Evolutionary conservation across 169 alveolate genomes (phyloP).

Genomic region (Babesia divergens): DNA sequence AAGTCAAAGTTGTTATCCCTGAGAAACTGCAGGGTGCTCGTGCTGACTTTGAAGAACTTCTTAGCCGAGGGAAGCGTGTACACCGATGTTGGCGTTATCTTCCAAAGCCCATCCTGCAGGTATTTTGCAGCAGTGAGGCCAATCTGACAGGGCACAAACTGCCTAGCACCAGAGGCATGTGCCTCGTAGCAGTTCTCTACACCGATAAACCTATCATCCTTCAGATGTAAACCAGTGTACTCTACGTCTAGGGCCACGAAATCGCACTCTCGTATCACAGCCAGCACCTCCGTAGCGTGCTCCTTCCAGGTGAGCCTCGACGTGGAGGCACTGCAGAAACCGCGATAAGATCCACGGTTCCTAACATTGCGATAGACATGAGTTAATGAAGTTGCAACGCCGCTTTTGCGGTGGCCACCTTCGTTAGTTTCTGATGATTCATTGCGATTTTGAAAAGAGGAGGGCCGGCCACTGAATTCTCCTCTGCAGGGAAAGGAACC

Average conservation of each 20-base stretch:
- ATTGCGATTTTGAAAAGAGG: too few species aligned
- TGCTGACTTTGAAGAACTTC: slow-evolving; percentile 73
- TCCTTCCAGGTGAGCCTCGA: slow-evolving; percentile 45
- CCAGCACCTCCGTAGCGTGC: slow-evolving; percentile 42
- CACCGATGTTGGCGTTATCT: slow-evolving; percentile 79
- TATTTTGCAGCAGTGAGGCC: slow-evolving; percentile 82
- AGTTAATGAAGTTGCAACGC: background rate
- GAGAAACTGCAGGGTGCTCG: slow-evolving; percentile 75
- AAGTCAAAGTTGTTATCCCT: slow-evolving; percentile 83
- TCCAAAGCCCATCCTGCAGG: slow-evolving; percentile 65
- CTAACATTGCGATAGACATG: background rate
- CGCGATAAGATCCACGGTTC: background rate
- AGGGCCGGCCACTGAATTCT: too few species aligned
- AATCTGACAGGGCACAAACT: slow-evolving; percentile 82
- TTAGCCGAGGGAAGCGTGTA: slow-evolving; percentile 77
- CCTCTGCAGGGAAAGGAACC: too few species aligned
- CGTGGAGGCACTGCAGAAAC: slow-evolving; percentile 22
- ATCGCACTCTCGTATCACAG: slow-evolving; percentile 67
- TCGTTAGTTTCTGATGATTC: too few species aligned
- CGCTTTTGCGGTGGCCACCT: background rate
- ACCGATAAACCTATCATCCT: slow-evolving; percentile 80
- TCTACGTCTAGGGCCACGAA: slow-evolving; percentile 78
- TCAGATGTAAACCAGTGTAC: slow-evolving; percentile 76
- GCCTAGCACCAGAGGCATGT: slow-evolving; percentile 81
- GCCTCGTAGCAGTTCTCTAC: slow-evolving; percentile 83